Conservation (phyloP, 75 land plant species). For the Picea sitchensis region DNA sequence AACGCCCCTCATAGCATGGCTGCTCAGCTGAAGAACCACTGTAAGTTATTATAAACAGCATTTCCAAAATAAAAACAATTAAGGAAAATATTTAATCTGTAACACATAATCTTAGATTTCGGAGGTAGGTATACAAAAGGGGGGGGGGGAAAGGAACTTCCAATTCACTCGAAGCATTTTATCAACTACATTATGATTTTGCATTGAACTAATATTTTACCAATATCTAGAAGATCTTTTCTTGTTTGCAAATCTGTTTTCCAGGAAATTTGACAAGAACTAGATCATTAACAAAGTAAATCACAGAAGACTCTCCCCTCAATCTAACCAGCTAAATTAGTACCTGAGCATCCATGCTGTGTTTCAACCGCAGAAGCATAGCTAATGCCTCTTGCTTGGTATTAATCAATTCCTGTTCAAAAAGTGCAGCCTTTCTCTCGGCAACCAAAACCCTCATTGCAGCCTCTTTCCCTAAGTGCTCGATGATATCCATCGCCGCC, state of each 20-base stretch:
- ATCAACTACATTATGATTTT: background rate
- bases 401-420: slow-evolving; percentile 46
- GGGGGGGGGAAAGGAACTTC: background rate
- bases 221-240: background rate
- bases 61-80: too few species aligned
- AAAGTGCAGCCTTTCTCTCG: slow-evolving; percentile 48
- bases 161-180: background rate
- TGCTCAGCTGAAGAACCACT: too few species aligned
- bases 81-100: too few species aligned
- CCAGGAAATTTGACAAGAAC: background rate
- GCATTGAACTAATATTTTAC: background rate
- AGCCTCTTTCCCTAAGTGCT: slow-evolving; percentile 73
- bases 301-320: background rate
- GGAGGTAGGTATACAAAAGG: too few species aligned
- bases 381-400: slow-evolving; percentile 65
- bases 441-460: slow-evolving; percentile 60
- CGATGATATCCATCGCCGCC: slow-evolving; percentile 42
- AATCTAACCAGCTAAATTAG: background rate
- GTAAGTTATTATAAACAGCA: too few species aligned
- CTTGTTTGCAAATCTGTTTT: background rate
- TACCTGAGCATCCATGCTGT: slow-evolving; percentile 67
- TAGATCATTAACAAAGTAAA: background rate
- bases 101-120: too few species aligned
- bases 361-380: slow-evolving; percentile 54
- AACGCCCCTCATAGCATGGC: too few species aligned